Evolutionary conservation across 176 grass and related monocot genomes (phyloP), one percentile per base, ranked within the genome.

Genomic region (Aegilops speltoides): DNA sequence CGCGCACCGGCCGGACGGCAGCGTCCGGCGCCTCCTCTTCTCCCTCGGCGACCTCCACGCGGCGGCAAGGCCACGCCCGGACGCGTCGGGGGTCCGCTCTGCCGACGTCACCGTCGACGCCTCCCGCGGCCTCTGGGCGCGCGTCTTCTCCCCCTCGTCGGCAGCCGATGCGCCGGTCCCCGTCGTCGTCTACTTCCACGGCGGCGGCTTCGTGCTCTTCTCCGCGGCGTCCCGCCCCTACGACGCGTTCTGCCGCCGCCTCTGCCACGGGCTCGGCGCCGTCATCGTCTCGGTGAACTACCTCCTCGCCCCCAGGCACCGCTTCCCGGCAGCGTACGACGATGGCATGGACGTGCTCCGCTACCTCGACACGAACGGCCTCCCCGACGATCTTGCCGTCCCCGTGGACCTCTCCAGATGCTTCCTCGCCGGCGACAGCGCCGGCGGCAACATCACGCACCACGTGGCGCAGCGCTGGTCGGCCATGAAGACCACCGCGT

Each of bases 241-340:
- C 72, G 89, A 90, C 56, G 59, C 61, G 3, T 37, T 82, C 33
- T 90, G 83, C 82, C 83, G 88, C 54, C 77, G 88, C 6, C 48
- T 90, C 31, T 81, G 84, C 86, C 11, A 32, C 34, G 34, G 79
- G 77, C 65, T 84, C n/a, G 63, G 25, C 43, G 83, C 50, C 23
- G 73, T 82, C 14, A 79, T 94, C 65, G 62, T 91, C 71, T 89
- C 89, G 31, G 80, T 89, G 20, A 74, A 94, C 36, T 97, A 97
- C 83, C 93, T 91, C 79, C 87, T 91, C 6, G 93, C 95, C 0
- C 95, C 91, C 1, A 83, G 91, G 81, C 80, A 83, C 87, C 93
- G 87, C 5, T 90, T 97, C 41, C 93, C 95, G 3, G 90, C 88
- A 11, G 91, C 95, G 9, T 93, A 95, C 86, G 89, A 95, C 6